Evolutionary conservation across 192 early-diverging fungal genomes (phyloP).

Genomic region (Spinellus fusiger): DNA sequence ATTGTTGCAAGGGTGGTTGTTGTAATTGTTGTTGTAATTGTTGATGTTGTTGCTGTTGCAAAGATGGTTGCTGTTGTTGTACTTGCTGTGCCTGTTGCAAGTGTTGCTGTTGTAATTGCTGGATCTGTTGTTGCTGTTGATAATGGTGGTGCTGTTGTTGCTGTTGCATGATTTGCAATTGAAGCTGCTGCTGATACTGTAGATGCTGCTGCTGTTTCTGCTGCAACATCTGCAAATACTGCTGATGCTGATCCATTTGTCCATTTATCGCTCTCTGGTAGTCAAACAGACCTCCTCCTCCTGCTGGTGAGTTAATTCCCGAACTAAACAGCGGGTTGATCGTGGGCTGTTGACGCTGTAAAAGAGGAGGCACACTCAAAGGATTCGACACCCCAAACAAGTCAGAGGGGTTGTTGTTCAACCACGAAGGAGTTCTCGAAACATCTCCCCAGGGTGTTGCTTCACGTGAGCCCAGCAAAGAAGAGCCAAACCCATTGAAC

Average conservation of each 20-base stretch:
- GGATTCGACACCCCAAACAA: background rate
- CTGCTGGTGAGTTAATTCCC: background rate
- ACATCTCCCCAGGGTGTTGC: background rate
- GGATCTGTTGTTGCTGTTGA: slow-evolving; percentile 25
- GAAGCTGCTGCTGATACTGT: slow-evolving; percentile 28
- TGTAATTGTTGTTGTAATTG: slow-evolving; percentile 3
- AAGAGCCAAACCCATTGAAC: slow-evolving; percentile 1
- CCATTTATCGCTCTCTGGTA: background rate
- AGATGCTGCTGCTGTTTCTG: slow-evolving; percentile 29
- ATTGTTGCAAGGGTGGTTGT: background rate
- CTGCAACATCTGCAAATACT: slow-evolving; percentile 31
- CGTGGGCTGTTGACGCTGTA: background rate
- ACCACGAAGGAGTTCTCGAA: background rate
- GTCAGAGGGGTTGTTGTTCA: background rate
- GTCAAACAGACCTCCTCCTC: slow-evolving; percentile 9
- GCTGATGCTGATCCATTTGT: slow-evolving; percentile 34
- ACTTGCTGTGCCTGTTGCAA: slow-evolving; percentile 26
- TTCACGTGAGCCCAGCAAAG: background rate
- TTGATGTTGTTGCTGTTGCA: slow-evolving; percentile 11
- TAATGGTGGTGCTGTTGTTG: slow-evolving; percentile 24
- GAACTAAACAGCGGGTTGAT: background rate
- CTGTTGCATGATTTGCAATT: slow-evolving; percentile 13
- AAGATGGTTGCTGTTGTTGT: slow-evolving; percentile 17
- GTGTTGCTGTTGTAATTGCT: slow-evolving; percentile 22
- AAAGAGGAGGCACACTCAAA: background rate